Base-by-base conservation (phyloP, 306 rosid genomes). In the Delonix regia region DNA sequence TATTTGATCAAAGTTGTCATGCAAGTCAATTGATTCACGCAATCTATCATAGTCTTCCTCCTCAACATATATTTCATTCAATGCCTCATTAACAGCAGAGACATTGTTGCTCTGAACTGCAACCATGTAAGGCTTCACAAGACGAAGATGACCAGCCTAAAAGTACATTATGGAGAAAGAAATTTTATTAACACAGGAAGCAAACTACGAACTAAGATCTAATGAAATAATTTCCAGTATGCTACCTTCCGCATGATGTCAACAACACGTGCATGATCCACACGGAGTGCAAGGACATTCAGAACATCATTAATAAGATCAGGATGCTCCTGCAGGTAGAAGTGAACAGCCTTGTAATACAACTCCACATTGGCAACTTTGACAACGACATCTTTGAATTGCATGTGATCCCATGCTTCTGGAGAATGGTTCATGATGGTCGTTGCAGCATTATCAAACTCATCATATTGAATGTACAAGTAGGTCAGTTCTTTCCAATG, bases 321-420 rank as follows among this genome's bases (percentile, higher is more conserved):
- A 0, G 99, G 99, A 74, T 96, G 99, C 85, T 96, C 99, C 89
- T 93, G 96, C 92, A 93, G 90, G 86, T 96, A 96, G 85, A 96
- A 96, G 83, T 96, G 99, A 78, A 96, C 99, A 49, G 98, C 92
- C 91, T 96, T 96, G 69, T 96, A 93, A 77, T 96, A 93, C 72
- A 96, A 78, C 88, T 96, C 99, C 77, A 96, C 99, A 71, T 89
- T 96, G 39, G 96, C 99, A 86, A 96, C 98, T 90, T 96, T 96
- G 52, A 87, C 98, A 11, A 89, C 61, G 74, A 96, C 98, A 74
- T 96, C 98, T 83, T 96, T 96, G 78, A 96, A 96, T 76, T 93
- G 99, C 99, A 96, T 93, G 87, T 93, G 99, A 83, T 96, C 99
- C 99, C 99, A 96, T 77, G 99, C 99, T 88, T 96, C 99, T 24